A percentile compares a stretch with the other conserved stretches of the same genome.
These are phyloP conservation scores for Pelargonium fulgidum DNA, from an alignment of 441 rosid genomes.

Conservation along the genomic window DNA sequence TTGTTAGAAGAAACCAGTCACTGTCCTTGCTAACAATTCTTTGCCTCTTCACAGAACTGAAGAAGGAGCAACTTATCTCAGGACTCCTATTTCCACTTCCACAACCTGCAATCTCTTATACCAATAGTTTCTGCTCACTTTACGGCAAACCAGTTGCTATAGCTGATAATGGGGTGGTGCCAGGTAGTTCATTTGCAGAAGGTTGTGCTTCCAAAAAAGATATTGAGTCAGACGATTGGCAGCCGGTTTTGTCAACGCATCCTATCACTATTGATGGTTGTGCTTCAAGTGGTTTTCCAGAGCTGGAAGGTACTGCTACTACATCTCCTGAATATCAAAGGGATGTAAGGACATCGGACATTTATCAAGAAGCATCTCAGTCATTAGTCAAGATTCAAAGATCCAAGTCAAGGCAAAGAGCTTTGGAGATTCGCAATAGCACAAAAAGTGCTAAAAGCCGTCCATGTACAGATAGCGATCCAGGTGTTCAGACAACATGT, in stretches of 20 bases:
- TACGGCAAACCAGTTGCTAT: slow-evolving; percentile 27
- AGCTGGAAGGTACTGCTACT: slow-evolving; percentile 34
- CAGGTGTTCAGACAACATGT: slow-evolving; percentile 26
- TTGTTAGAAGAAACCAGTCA: not conserved
- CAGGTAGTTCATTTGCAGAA: slow-evolving; percentile 25
- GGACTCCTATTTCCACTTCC: slow-evolving; percentile 41
- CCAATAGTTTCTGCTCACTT: slow-evolving; percentile 32
- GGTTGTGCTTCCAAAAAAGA: slow-evolving; percentile 26
- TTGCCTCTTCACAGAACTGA: slow-evolving; percentile 40
- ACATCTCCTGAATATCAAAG: slow-evolving; percentile 46
- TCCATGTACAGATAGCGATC: slow-evolving; percentile 26
- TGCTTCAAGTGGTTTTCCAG: slow-evolving; percentile 24
- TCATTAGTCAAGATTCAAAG: slow-evolving; percentile 72
- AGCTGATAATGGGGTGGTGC: slow-evolving; percentile 30
- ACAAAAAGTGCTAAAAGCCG: slow-evolving; percentile 39
- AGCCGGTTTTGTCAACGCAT: slow-evolving; percentile 29
- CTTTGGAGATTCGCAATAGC: slow-evolving; percentile 64
- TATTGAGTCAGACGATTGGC: slow-evolving; percentile 29
- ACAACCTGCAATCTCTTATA: slow-evolving; percentile 32
- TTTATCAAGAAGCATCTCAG: slow-evolving; percentile 32
- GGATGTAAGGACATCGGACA: slow-evolving; percentile 28
- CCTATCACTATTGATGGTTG: slow-evolving; percentile 26
- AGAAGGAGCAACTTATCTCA: slow-evolving; percentile 61
- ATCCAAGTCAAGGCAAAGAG: slow-evolving; percentile 81
- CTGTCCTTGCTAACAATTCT: not conserved